phyloP scores from a whole-genome alignment of 176 grass and related monocot genomes.

The Chloris gayana region DNA sequence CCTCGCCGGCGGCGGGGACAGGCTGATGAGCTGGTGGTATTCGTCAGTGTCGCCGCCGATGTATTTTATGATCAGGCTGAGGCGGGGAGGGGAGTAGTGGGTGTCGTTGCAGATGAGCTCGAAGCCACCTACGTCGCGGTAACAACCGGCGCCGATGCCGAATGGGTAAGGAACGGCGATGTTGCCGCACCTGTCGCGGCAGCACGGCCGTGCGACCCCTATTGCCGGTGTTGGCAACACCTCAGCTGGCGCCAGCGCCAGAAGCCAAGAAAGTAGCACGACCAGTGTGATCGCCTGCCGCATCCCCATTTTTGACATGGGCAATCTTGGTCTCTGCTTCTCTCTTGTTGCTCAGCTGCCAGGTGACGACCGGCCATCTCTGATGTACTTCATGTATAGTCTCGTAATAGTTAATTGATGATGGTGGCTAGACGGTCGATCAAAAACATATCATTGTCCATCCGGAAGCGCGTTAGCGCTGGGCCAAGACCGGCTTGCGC shows the following conservation, averaged over 20 bases:
- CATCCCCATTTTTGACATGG: not conserved
- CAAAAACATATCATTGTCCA: no score
- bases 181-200: not conserved
- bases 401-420: no score
- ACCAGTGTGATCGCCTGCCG: not conserved
- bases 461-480: no score
- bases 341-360: no score
- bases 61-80: no score
- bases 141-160: not conserved
- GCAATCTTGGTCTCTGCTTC: no score
- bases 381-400: no score
- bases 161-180: not conserved
- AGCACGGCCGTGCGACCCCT: not conserved
- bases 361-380: no score
- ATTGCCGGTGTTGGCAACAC: not conserved
- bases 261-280: not conserved
- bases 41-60: not conserved
- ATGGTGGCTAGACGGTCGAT: no score
- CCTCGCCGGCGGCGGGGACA: not conserved
- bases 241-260: not conserved
- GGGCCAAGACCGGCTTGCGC: no score
- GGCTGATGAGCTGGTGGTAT: not conserved
- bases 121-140: not conserved
- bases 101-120: not conserved
- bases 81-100: not conserved